These are phyloP conservation scores for Tolypocladium nubicola DNA, from an alignment of 2,329 filamentous ascomycete genomes.

Conservation along the genomic window DNA sequence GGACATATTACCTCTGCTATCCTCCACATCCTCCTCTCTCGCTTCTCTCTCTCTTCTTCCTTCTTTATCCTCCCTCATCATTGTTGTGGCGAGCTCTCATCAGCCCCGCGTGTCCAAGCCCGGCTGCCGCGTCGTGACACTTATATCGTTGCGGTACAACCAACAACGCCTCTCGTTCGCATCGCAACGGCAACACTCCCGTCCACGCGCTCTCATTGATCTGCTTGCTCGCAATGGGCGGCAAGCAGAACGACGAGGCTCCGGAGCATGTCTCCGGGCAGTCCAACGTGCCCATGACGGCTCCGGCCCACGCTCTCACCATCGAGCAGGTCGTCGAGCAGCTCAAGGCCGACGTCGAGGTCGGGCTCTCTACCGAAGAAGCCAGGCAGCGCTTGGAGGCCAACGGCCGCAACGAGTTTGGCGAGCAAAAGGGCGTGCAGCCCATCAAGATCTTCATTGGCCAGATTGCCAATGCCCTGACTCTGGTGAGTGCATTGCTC, in stretches of 20 bases:
- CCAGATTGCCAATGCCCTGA: constrained; percentile 61
- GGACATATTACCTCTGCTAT: background rate
- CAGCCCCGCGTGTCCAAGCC: background rate
- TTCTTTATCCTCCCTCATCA: background rate
- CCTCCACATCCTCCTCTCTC: background rate
- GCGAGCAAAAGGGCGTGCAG: constrained; percentile 48
- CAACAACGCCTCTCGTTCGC: background rate
- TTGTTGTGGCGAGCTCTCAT: background rate
- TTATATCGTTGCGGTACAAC: background rate
- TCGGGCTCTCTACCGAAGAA: constrained; percentile 46
- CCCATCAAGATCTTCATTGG: constrained; percentile 52
- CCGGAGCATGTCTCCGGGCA: constrained; percentile 25
- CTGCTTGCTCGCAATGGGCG: constrained; percentile 10
- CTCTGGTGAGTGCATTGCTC: constrained; percentile 36
- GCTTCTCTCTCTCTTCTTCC: background rate
- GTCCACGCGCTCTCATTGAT: background rate
- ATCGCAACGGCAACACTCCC: background rate
- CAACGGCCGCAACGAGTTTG: constrained; percentile 53
- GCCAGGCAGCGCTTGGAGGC: constrained; percentile 42
- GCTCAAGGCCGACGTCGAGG: constrained; percentile 41
- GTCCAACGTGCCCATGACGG: constrained; percentile 40
- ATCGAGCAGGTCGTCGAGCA: constrained; percentile 41
- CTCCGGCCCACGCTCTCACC: constrained; percentile 53
- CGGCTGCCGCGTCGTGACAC: background rate
- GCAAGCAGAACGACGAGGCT: constrained; percentile 12